Base-by-base conservation (phyloP, 805 yeast genomes). In the Cyberlindnera saturnus region DNA sequence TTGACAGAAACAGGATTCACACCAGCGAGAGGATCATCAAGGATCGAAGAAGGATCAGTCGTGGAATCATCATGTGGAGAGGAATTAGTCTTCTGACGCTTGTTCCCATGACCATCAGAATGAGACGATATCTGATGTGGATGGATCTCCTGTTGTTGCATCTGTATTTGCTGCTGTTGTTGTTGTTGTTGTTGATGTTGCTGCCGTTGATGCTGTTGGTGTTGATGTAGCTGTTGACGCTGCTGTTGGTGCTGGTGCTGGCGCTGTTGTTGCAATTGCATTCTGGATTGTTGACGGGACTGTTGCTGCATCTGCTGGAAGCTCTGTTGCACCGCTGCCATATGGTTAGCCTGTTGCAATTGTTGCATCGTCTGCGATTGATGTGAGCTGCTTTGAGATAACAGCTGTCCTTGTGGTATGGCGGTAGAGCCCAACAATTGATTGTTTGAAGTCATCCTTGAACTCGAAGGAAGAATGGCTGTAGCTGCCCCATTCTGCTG, bases 221-320 rank as follows among this genome's bases (percentile, higher is more conserved):
- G 39, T 2, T 34, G 36, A 15, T 31, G 39, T 5, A 36, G 39
- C 20, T 37, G 44, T 26, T 28, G 33, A 10, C 36, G 46, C 7
- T 36, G 40, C 16, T 47, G 52, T 5, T 29, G 47, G 16, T 32
- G 44, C 36, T 39, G 49, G 17, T 39, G 47, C 15, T 43, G 45
- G 16, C 41, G 52, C 17, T 33, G 42, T 32, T 45, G 51, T 36
- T 45, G 51, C 13, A 42, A 50, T 6, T 40, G 46, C 8, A 37
- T 33, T 15, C 38, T 43, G 5, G 37, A 36, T 26, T 35, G 41
- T 13, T 39, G 45, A 20, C 39, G 53, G 6, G 41, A 46, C 4
- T 41, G 51, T 18, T 47, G 53, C n/a, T 52, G 56, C 29, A 43
- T 40, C 36, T 48, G 55, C 26, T 46, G 53, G 40, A 43, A 45